Evolutionary conservation across 83 land plant genomes (phyloP).

Genomic region (Diphasiastrum complanatum): DNA sequence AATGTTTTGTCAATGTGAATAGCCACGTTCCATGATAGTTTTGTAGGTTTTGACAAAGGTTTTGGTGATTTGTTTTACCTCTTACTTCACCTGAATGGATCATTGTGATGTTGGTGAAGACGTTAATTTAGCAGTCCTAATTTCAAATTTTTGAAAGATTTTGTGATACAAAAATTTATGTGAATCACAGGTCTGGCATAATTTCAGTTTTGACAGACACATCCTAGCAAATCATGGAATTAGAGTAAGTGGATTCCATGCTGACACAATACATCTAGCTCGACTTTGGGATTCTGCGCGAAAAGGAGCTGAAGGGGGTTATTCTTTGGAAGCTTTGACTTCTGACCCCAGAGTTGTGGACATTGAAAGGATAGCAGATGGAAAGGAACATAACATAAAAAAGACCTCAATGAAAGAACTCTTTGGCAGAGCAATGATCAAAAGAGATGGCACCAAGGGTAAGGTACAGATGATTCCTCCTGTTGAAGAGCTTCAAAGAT

Average conservation of each 20-base stretch:
- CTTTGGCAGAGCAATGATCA: constrained; percentile 64
- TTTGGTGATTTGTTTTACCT: neutral
- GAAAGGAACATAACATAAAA: constrained; percentile 35
- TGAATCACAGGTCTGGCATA: constrained; percentile 92
- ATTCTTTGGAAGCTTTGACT: constrained; percentile 86
- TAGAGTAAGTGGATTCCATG: constrained; percentile 70
- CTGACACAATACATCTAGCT: constrained; percentile 99
- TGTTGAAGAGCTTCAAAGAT: constrained; percentile 81
- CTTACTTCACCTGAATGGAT: too few species aligned
- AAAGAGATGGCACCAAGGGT: constrained; percentile 82
- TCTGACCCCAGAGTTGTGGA: constrained; percentile 54
- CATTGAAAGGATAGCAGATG: constrained; percentile 13
- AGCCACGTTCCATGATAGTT: too few species aligned
- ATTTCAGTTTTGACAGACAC: constrained; percentile 91
- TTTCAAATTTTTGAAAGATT: too few species aligned
- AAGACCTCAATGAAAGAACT: constrained; percentile 77
- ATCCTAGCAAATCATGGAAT: constrained; percentile 79
- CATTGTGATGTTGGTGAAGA: too few species aligned
- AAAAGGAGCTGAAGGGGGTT: constrained; percentile 57
- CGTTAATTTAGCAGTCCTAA: too few species aligned
- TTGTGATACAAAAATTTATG: neutral
- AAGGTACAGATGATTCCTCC: constrained; percentile 55
- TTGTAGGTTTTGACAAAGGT: neutral
- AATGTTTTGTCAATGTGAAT: too few species aligned
- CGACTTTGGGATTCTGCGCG: constrained; percentile 90